phyloP scores from a whole-genome alignment of 345 rosid genomes.

The Salix udensis region DNA sequence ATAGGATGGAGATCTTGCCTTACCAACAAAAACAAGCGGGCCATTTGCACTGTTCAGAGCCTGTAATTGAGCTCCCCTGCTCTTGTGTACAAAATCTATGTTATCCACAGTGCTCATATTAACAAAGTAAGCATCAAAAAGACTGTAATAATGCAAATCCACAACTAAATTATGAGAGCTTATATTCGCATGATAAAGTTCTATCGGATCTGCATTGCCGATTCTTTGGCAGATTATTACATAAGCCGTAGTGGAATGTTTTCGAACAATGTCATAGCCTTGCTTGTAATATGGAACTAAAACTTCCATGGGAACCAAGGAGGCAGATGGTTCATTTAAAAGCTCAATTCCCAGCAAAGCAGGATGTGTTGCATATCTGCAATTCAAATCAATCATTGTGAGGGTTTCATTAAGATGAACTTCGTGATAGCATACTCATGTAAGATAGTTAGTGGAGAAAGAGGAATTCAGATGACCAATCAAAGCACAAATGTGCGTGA shows the following conservation, averaged over 20 bases:
- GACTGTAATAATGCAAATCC: slow-evolving; percentile 76
- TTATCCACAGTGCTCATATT: slow-evolving; percentile 54
- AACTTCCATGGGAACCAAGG: slow-evolving; percentile 51
- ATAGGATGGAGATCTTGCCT: slow-evolving; percentile 4
- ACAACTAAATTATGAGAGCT: slow-evolving; percentile 56
- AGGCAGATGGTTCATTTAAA: slow-evolving; percentile 66
- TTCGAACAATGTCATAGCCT: slow-evolving; percentile 57
- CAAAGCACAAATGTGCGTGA: too few relatives aligned
- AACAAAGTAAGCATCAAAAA: slow-evolving; percentile 52
- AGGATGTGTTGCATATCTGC: slow-evolving; percentile 57
- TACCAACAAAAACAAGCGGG: slow-evolving; percentile 60
- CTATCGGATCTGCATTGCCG: slow-evolving; percentile 66
- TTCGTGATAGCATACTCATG: too few relatives aligned
- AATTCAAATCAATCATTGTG: neutral
- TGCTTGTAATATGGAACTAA: slow-evolving; percentile 55
- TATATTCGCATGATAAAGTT: slow-evolving; percentile 58
- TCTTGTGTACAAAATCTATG: slow-evolving; percentile 45
- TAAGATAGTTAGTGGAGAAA: too few relatives aligned
- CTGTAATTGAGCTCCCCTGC: slow-evolving; percentile 53
- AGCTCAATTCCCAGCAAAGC: slow-evolving; percentile 69
- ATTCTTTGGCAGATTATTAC: slow-evolving; percentile 73
- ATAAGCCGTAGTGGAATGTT: slow-evolving; percentile 48
- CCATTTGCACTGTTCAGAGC: slow-evolving; percentile 48
- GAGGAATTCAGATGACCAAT: too few relatives aligned
- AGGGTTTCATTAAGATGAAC: too few relatives aligned